Base-by-base conservation (phyloP, 257 asterid species). In the Henckelia pumila region DNA sequence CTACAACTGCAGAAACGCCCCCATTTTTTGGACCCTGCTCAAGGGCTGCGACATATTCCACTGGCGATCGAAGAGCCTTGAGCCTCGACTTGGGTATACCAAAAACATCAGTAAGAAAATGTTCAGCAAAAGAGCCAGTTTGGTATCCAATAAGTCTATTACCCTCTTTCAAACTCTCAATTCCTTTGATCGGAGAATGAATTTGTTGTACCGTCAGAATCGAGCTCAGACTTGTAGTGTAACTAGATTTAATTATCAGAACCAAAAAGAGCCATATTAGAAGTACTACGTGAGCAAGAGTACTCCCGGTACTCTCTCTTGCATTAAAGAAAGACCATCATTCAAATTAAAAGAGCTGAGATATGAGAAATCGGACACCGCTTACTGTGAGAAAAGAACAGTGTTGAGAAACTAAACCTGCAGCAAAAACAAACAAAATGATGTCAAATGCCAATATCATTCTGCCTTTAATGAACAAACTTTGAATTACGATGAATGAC, bases 321-420 rank as follows among this genome's bases (percentile, higher is more conserved):
- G 84, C 73, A 60, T 28, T 55, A 37, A 56, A 1, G 8, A 53
- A 29, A 23, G 26, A 63, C 5, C 5, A 20, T 58, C 16, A 1
- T 25, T 26, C 28, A 33, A 21, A 24, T 23, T 6, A 1, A 35
- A 66, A 57, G 58, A 56, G 0, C 16, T 44, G 7, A 1, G 20
- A 22, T 6, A 59, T n/a, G 35, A 65, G 20, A 64, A 61, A 24
- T 29, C 23, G 8, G 63, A 25, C 19, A 24, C 7, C 10, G 77
- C 89, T 81, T 56, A 84, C 89, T 82, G 68, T 81, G 89, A 26
- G 87, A 77, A 37, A 79, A 84, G 75, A 84, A 84, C n/a, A 81
- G 80, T 68, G 89, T 84, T n/a, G 89, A 84, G 69, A 84, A 78
- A 57, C 87, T 81, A 77, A 81, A 84, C 89, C 89, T 84, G 85